Conservation (phyloP, 441 rosid genomes). For the Adansonia grandidieri region DNA sequence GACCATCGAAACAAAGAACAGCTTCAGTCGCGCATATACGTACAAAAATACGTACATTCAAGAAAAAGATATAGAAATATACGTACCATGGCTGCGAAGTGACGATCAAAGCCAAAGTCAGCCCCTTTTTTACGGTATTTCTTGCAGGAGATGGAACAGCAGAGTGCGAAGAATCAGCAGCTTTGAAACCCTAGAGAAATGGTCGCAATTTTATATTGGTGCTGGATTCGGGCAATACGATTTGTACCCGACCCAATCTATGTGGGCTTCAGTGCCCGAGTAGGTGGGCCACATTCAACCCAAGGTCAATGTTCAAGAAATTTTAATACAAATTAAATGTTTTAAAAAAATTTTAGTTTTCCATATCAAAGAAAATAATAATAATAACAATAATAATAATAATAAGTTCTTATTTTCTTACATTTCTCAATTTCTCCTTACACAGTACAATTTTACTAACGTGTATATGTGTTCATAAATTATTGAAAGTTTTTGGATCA, state of each 20-base stretch:
- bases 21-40: background rate
- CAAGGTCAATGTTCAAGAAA: no score
- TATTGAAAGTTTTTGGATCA: no score
- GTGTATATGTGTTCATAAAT: no score
- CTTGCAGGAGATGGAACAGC: constrained; percentile 4
- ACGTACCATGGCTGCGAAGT: constrained; percentile 37
- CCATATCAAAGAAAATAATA: no score
- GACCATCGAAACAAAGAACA: constrained; percentile 8
- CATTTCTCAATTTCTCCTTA: no score
- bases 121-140: background rate
- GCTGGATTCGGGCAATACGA: background rate
- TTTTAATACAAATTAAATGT: no score
- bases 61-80: background rate
- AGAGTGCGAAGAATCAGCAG: background rate
- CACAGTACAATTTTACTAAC: no score
- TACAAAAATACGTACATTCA: background rate
- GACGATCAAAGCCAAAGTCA: background rate
- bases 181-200: constrained; percentile 38
- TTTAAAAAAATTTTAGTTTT: no score
- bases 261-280: no score
- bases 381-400: no score
- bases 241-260: background rate
- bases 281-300: no score
- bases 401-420: no score
- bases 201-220: constrained; percentile 1